A percentile compares a stretch with the other conserved stretches of the same genome.
Conservation (phyloP, 495 filamentous ascomycete genomes). For the Thermothielavioides terrestris region DNA sequence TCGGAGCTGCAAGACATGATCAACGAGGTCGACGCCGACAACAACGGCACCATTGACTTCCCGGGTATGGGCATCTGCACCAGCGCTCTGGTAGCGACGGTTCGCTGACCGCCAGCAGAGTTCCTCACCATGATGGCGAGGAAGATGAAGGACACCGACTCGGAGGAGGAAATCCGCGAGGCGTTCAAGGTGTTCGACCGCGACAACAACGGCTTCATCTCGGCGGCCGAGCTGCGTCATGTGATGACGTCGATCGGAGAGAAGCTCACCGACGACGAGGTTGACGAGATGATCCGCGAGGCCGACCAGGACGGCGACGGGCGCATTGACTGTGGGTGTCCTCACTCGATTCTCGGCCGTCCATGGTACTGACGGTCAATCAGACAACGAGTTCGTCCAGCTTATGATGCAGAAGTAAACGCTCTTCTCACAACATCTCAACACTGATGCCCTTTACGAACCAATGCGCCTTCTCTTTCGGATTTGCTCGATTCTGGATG, state of each 20-base stretch:
- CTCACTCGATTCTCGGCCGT: background rate
- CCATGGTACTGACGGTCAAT: conserved; percentile 25
- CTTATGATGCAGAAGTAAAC: conserved; percentile 99
- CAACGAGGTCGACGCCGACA: conserved; percentile 99
- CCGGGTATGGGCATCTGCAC: conserved; percentile 54
- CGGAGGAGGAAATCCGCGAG: conserved; percentile 97
- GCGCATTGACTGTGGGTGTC: conserved; percentile 74
- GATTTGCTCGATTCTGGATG: conserved; percentile 21
- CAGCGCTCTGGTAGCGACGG: conserved; percentile 1
- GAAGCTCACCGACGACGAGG: conserved; percentile 98
- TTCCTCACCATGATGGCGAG: conserved; percentile 99
- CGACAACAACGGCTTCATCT: conserved; percentile 99
- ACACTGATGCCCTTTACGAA: conserved; percentile 7
- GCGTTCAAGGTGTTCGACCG: conserved; percentile 81
- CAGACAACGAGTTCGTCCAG: conserved; percentile 99
- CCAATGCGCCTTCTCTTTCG: conserved; percentile 12
- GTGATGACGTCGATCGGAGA: conserved; percentile 99
- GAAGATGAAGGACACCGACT: conserved; percentile 99
- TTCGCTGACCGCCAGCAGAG: conserved; percentile 49
- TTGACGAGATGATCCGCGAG: conserved; percentile 99
- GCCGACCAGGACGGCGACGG: conserved; percentile 98
- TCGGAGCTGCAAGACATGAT: conserved; percentile 99
- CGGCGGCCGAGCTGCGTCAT: conserved; percentile 91
- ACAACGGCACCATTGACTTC: conserved; percentile 99
- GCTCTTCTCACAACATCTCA: background rate